phyloP scores from a whole-genome alignment of 2,329 filamentous ascomycete genomes.

The Pseudogymnoascus sp. region DNA sequence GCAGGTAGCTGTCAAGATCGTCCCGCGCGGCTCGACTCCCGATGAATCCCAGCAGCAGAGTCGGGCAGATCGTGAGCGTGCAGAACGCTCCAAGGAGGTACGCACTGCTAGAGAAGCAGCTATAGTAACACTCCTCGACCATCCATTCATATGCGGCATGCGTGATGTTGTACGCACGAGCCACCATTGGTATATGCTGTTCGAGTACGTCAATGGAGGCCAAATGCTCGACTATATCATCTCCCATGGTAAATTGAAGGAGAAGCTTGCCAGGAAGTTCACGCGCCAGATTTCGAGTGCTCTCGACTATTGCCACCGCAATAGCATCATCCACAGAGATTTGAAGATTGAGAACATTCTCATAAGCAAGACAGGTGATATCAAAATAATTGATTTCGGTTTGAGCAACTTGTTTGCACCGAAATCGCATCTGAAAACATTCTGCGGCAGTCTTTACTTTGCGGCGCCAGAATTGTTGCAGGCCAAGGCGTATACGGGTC shows the following conservation, averaged over 20 bases:
- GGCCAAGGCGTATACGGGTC: conserved; percentile 87
- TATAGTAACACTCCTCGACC: conserved; percentile 87
- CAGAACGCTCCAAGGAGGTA: conserved; percentile 94
- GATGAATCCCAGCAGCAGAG: conserved; percentile 63
- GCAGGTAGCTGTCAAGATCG: conserved; percentile 93
- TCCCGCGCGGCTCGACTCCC: conserved; percentile 80
- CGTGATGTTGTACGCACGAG: conserved; percentile 91
- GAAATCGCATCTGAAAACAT: conserved; percentile 78
- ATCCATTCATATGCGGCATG: conserved; percentile 93
- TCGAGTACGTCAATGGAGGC: conserved; percentile 96
- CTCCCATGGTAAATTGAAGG: conserved; percentile 91
- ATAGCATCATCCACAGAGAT: conserved; percentile 96
- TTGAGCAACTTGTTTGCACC: conserved; percentile 94
- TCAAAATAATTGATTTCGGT: conserved; percentile 98
- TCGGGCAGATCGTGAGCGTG: conserved; percentile 69
- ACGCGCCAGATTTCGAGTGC: conserved; percentile 94
- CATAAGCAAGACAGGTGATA: conserved; percentile 97
- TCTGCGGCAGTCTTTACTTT: conserved; percentile 96
- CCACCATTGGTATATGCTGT: conserved; percentile 99
- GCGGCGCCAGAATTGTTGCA: conserved; percentile 91
- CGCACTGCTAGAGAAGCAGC: conserved; percentile 90
- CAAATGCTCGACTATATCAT: conserved; percentile 99
- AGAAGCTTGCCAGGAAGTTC: conserved; percentile 97
- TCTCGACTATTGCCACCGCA: conserved; percentile 92
- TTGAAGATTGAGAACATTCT: conserved; percentile 98